Evolutionary conservation across 148 eudicot species (phyloP).

Genomic region (Linanthus parryae): DNA sequence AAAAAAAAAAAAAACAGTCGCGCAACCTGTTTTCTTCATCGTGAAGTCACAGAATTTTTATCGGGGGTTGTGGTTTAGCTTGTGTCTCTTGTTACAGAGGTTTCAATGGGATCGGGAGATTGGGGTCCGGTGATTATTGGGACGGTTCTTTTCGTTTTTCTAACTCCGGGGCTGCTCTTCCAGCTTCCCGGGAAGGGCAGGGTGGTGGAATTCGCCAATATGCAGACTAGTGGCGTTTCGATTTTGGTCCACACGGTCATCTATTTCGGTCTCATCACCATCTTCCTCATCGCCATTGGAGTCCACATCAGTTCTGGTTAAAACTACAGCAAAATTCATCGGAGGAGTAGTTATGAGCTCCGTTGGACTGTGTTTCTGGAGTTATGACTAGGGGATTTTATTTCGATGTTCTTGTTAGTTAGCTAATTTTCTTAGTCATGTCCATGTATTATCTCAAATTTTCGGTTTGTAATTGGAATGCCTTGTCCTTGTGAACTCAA

Average conservation of each 20-base stretch:
- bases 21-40: too few relatives aligned
- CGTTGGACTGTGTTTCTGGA: too few relatives aligned
- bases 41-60: too few relatives aligned
- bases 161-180: conserved; percentile 71
- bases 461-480: neutral
- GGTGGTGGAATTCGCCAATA: conserved; percentile 49
- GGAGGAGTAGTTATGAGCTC: too few relatives aligned
- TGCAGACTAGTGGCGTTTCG: conserved; percentile 72
- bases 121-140: conserved; percentile 96
- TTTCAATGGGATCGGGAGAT: too few relatives aligned
- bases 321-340: neutral
- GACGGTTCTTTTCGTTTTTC: conserved; percentile 65
- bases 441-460: neutral
- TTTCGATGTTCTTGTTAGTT: too few relatives aligned
- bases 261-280: conserved; percentile 55
- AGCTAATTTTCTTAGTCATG: too few relatives aligned
- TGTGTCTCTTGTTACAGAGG: too few relatives aligned
- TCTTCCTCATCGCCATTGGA: conserved; percentile 55
- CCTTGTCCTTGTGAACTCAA: too few relatives aligned
- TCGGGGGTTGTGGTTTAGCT: too few relatives aligned
- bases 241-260: conserved; percentile 61
- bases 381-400: too few relatives aligned
- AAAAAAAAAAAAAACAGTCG: too few relatives aligned
- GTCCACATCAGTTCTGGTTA: conserved; percentile 57
- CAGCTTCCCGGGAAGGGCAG: conserved; percentile 65